A percentile compares a stretch with the other conserved stretches of the same genome.
Conservation (phyloP, 129 eudicot species). For the Pseudognaphalium luteoalbum region DNA sequence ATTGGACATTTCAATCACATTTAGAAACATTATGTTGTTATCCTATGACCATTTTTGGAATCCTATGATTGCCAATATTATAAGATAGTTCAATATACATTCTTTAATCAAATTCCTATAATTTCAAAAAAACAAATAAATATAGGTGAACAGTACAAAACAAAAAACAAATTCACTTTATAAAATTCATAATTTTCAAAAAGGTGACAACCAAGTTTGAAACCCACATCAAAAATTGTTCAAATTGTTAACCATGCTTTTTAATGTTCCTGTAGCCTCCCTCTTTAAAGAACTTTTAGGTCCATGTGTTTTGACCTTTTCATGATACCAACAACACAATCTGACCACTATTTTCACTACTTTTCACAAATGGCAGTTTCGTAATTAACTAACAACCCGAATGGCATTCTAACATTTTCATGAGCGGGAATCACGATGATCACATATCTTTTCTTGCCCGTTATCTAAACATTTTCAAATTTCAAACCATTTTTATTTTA, state of each 20-base stretch:
- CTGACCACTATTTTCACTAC: constrained; percentile 10
- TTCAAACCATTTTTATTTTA: constrained; percentile 23
- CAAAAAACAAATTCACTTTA: background rate
- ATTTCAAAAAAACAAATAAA: too few relatives aligned
- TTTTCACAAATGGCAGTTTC: constrained; percentile 29
- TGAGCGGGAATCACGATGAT: constrained; percentile 41
- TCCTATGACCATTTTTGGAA: too few relatives aligned
- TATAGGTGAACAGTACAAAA: background rate
- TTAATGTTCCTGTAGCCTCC: constrained; percentile 15
- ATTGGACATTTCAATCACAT: too few relatives aligned
- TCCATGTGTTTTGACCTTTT: constrained; percentile 42
- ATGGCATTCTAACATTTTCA: constrained; percentile 22
- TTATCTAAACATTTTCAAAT: constrained; percentile 27
- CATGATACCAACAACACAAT: constrained; percentile 34
- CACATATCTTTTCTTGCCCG: constrained; percentile 29
- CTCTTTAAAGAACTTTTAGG: constrained; percentile 24
- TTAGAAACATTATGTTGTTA: too few relatives aligned
- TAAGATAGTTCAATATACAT: too few relatives aligned
- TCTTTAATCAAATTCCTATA: too few relatives aligned
- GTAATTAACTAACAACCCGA: constrained; percentile 1
- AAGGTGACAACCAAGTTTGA: constrained; percentile 11
- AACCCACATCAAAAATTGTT: constrained; percentile 1
- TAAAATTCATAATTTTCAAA: background rate
- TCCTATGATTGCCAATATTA: too few relatives aligned
- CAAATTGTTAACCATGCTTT: constrained; percentile 19